Percentiles rank a stretch among this genome's conserved stretches.
These are phyloP conservation scores for Xylaria sp. DNA, from an alignment of 2,329 filamentous ascomycete species.

Conservation along the genomic window DNA sequence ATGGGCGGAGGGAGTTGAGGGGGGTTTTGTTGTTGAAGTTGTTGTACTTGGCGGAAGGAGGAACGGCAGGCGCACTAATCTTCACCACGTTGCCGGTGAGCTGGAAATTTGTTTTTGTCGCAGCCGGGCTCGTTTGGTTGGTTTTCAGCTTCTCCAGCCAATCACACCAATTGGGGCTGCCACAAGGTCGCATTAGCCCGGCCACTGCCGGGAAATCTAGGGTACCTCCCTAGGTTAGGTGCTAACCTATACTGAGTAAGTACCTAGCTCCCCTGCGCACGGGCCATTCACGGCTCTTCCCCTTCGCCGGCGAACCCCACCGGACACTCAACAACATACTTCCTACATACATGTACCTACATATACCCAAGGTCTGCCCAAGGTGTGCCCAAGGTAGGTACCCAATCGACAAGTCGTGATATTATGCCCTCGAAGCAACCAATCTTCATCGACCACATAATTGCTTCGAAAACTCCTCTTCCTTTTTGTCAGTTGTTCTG, in stretches of 20 bases:
- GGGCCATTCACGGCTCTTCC: not conserved
- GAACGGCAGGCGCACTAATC: not conserved
- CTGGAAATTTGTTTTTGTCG: constrained; percentile 37
- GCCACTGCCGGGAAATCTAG: not conserved
- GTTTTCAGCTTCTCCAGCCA: constrained; percentile 24
- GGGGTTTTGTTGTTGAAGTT: not conserved
- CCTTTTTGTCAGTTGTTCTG: no score
- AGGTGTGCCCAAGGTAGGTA: no score
- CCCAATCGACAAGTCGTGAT: no score
- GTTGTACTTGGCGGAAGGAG: not conserved
- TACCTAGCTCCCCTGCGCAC: not conserved
- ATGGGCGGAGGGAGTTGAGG: constrained; percentile 14
- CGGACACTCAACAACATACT: not conserved
- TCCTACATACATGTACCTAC: no score
- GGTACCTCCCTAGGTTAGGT: no score
- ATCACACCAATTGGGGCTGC: constrained; percentile 21
- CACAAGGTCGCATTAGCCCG: constrained; percentile 20
- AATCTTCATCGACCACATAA: no score
- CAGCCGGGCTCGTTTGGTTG: constrained; percentile 24
- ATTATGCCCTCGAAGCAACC: no score
- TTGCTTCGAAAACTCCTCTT: no score
- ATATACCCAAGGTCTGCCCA: no score
- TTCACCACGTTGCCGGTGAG: constrained; percentile 28
- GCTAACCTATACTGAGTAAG: no score
- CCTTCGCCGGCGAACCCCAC: not conserved